Conservation (phyloP, 148 eudicot genomes). For the Heliamphora exappendiculata region DNA sequence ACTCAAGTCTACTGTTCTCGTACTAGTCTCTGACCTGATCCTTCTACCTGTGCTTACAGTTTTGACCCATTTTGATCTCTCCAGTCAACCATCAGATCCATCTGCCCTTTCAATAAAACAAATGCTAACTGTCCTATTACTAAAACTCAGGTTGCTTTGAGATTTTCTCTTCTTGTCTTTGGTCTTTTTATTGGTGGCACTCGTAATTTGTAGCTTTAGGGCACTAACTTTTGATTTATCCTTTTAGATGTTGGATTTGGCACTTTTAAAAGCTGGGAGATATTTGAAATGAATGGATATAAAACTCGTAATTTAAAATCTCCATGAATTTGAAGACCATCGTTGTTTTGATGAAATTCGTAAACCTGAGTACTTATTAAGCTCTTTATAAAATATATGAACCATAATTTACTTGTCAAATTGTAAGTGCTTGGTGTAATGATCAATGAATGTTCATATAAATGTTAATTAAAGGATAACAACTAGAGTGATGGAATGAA, state of each 20-base stretch:
- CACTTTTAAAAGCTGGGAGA: background rate
- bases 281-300: background rate
- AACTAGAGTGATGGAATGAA: too few species aligned
- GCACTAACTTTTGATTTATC: background rate
- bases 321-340: background rate
- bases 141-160: background rate
- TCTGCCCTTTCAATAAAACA: background rate
- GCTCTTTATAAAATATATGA: background rate
- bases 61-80: background rate
- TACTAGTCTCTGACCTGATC: background rate
- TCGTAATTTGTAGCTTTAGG: background rate
- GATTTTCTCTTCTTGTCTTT: background rate
- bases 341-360: background rate
- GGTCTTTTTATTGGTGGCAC: background rate
- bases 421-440: too few species aligned
- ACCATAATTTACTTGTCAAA: too few species aligned
- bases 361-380: background rate
- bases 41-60: background rate
- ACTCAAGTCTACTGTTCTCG: background rate
- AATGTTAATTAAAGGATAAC: too few species aligned
- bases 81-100: background rate
- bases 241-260: background rate
- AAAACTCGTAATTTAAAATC: background rate
- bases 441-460: too few species aligned
- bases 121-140: background rate